Conservation (phyloP, 768 basidiomycete species). For the Tephrocybe sp. region DNA sequence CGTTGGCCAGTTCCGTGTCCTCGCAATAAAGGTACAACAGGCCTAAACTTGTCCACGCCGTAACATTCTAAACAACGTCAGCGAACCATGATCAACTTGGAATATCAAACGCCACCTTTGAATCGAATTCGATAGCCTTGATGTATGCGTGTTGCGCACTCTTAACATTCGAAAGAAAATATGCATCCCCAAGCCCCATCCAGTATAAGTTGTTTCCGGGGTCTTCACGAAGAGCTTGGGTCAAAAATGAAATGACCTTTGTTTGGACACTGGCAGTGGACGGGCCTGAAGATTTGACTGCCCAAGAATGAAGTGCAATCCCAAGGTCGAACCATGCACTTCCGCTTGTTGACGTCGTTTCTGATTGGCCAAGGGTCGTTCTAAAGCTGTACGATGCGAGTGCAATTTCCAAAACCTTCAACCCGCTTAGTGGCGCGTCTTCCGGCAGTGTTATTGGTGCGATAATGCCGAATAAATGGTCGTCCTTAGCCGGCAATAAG, state of each 20-base stretch:
- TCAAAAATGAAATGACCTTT: conserved; percentile 52
- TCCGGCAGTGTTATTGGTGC: conserved; percentile 25
- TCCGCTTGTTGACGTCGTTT: conserved; percentile 41
- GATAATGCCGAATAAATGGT: conserved; percentile 41
- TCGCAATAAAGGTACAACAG: conserved; percentile 78
- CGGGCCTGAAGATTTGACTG: conserved; percentile 27
- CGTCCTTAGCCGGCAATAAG: conserved; percentile 37
- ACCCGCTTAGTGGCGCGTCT: conserved; percentile 24
- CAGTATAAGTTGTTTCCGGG: conserved; percentile 74
- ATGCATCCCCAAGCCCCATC: conserved; percentile 75
- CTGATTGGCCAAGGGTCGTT: conserved; percentile 52
- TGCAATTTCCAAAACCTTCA: conserved; percentile 47
- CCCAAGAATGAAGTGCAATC: conserved; percentile 53
- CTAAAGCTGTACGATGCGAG: conserved; percentile 61
- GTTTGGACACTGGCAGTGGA: conserved; percentile 34
- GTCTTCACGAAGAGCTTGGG: conserved; percentile 71
- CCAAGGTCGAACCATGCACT: conserved; percentile 78
- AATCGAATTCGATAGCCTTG: conserved; percentile 80
- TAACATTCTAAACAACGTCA: conserved; percentile 49
- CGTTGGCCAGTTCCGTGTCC: conserved; percentile 80
- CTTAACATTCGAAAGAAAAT: conserved; percentile 64
- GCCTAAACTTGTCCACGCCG: conserved; percentile 85
- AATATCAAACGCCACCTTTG: conserved; percentile 55
- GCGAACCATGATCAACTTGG: not conserved
- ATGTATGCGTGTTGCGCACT: conserved; percentile 91